These are phyloP conservation scores for Berberis vulgaris DNA, from an alignment of 164 flowering plant genomes.

Conservation along the genomic window DNA sequence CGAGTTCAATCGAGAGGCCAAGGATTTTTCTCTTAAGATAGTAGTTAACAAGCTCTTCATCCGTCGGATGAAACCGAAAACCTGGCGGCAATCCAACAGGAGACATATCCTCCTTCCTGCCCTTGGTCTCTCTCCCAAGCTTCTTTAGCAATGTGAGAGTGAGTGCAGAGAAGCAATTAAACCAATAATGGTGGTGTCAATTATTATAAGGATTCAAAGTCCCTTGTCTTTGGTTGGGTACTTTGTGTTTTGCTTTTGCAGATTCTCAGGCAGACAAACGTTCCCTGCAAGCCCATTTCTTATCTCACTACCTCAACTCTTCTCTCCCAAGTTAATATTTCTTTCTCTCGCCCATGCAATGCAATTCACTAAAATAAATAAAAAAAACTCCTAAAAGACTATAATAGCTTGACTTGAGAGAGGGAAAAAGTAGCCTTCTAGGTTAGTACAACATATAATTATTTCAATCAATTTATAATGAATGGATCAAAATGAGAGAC, in stretches of 20 bases:
- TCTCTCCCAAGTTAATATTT: neutral
- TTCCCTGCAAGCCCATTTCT: constrained; percentile 38
- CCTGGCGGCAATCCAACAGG: constrained; percentile 88
- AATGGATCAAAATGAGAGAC: too few relatives aligned
- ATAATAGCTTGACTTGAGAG: too few relatives aligned
- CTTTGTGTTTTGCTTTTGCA: constrained; percentile 55
- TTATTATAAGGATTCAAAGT: constrained; percentile 41
- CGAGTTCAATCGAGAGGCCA: constrained; percentile 76
- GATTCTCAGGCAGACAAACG: constrained; percentile 68
- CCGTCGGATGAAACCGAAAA: constrained; percentile 88
- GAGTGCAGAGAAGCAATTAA: too few relatives aligned
- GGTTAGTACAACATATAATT: too few relatives aligned
- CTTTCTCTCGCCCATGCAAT: too few relatives aligned
- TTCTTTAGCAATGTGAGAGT: neutral
- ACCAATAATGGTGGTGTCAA: constrained; percentile 9
- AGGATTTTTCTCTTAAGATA: constrained; percentile 79
- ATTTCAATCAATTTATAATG: too few relatives aligned
- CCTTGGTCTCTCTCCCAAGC: constrained; percentile 1
- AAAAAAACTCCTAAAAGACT: too few relatives aligned
- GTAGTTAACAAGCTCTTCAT: constrained; percentile 84
- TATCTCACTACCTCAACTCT: neutral
- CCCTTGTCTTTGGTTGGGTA: constrained; percentile 31
- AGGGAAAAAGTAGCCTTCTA: too few relatives aligned
- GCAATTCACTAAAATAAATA: too few relatives aligned
- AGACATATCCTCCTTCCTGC: constrained; percentile 31